Base-by-base conservation (phyloP, 805 yeast genomes). In the Starmerella cellae region DNA sequence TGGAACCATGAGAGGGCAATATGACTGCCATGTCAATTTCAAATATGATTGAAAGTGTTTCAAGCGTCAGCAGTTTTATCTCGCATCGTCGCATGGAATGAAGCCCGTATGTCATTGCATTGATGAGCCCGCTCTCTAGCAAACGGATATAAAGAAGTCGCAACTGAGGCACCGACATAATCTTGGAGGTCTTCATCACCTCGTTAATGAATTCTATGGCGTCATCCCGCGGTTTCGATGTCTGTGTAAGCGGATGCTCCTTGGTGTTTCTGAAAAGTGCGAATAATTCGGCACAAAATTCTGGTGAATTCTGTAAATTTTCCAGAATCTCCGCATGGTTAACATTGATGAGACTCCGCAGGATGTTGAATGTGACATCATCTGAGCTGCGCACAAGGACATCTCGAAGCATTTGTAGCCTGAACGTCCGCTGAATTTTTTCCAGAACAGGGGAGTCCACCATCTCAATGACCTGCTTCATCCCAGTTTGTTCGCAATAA, bases 171-270 rank as follows among this genome's bases (percentile, higher is more conserved):
- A 72, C 61, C 41, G 73, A 84, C 24, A 76, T 65, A 38, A 71
- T 69, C 56, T 82, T 83, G 1, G 94, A 80, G 39, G 82, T 76
- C 14, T 74, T 59, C 2, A 81, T 76, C 57, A 83, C 79, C 57
- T 88, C 95, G 58, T 83, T 87, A 1, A 88, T 57, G 60, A 87
- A 68, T 50, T 71, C 70, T 3, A 91, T 77, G 0, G 91, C 95
- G 53, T 83, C 82, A 42, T 21, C 50, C 17, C 31, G 27, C 29
- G 37, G n/a, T 9, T 29, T 9, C 17, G 20, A 4, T 9, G 22
- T 31, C 4, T 14, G 4, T 39, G 38, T 4, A 37, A 41, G 6
- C 4, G 32, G 20, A 13, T 17, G 5, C 34, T 30, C 42, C 9
- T 41, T 40, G 38, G 39, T 5, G 40, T 43, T 47, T 19, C 63